Evolutionary conservation across 352 stramenopile species (phyloP).

Genomic region (Pythium biforme): DNA sequence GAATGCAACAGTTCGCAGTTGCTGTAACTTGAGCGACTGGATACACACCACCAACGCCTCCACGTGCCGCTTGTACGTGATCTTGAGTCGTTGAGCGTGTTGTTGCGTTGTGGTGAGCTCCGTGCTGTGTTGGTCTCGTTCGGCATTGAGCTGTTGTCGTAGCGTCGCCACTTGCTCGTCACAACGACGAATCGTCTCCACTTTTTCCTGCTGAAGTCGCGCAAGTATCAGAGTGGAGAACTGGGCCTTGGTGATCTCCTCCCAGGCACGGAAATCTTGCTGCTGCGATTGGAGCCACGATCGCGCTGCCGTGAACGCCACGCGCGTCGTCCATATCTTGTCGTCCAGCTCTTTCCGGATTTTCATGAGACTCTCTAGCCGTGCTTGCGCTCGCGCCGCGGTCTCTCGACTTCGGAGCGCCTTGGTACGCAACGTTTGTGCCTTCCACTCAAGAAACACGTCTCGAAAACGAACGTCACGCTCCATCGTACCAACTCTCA

Average conservation of each 20-base stretch:
- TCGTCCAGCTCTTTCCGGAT: not conserved
- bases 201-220: not conserved
- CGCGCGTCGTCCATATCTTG: not conserved
- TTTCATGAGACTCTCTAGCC: not conserved
- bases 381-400: not conserved
- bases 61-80: not conserved
- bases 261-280: slow-evolving; percentile 12
- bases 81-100: not conserved
- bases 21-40: not conserved
- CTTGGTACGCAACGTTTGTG: slow-evolving; percentile 5
- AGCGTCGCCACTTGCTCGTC: slow-evolving; percentile 1
- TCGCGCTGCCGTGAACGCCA: not conserved
- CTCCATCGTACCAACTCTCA: not conserved
- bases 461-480: slow-evolving; percentile 5
- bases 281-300: slow-evolving; percentile 12
- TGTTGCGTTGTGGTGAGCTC: not conserved
- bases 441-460: slow-evolving; percentile 22
- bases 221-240: slow-evolving; percentile 5
- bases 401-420: not conserved
- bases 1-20: slow-evolving; percentile 9
- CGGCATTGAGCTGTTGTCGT: not conserved
- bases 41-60: slow-evolving; percentile 1
- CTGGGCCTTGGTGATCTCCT: slow-evolving; percentile 4
- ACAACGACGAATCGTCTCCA: not conserved
- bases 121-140: not conserved